Conservation (phyloP, 2,329 filamentous ascomycete genomes). For the Colletotrichum horii region DNA sequence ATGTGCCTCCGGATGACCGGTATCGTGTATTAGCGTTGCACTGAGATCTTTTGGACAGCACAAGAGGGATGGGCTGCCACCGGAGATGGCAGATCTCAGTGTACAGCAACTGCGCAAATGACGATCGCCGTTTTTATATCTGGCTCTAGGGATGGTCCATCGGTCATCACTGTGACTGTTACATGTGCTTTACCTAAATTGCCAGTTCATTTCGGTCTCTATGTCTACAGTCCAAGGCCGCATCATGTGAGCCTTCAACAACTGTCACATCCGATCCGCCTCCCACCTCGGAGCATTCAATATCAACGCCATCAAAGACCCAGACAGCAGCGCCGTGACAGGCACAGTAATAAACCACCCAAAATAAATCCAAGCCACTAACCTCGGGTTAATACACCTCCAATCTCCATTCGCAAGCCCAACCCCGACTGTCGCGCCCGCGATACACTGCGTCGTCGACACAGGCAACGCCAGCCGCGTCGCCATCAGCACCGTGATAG, state of each 20-base stretch:
- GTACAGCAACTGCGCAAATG: no score
- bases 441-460: conserved; percentile 56
- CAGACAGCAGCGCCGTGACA: conserved; percentile 53
- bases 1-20: no score
- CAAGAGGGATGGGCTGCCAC: no score
- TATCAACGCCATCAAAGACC: conserved; percentile 58
- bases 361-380: conserved; percentile 51
- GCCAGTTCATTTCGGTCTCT: no score
- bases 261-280: not conserved
- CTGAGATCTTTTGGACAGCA: not conserved
- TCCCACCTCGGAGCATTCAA: conserved; percentile 54
- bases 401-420: conserved; percentile 55
- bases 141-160: no score
- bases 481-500: conserved; percentile 58
- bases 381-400: conserved; percentile 53
- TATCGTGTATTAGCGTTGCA: not conserved
- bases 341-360: conserved; percentile 59
- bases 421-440: conserved; percentile 56
- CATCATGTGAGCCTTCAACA: not conserved
- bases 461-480: conserved; percentile 56
- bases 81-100: no score
- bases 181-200: no score
- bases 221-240: no score
- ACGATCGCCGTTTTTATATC: no score
- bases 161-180: no score